Percentiles rank a stretch among this genome's conserved stretches.
phyloP scores from a whole-genome alignment of 148 eudicot species.

The Bassia scoparia region DNA sequence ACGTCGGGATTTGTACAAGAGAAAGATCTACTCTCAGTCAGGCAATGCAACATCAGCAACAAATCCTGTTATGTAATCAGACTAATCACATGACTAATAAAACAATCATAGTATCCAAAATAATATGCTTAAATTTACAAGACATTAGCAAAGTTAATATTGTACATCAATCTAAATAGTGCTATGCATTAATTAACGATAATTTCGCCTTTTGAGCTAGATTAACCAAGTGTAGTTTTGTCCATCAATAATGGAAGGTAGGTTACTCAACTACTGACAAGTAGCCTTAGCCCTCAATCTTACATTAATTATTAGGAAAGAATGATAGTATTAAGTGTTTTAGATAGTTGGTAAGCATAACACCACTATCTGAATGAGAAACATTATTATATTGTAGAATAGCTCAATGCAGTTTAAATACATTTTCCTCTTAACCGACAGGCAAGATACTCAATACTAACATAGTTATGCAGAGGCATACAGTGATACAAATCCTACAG shows the following conservation, averaged over 20 bases:
- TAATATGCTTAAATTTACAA: conserved; percentile 10
- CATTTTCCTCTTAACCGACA: conserved; percentile 23
- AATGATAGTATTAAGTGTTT: conserved; percentile 19
- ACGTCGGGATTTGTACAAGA: conserved; percentile 19
- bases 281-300: conserved; percentile 11
- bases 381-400: conserved; percentile 8
- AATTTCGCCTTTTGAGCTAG: conserved; percentile 27
- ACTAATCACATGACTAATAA: conserved; percentile 14
- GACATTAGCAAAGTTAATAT: conserved; percentile 19
- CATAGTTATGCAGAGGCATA: too few species aligned
- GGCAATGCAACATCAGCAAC: conserved; percentile 24
- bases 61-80: not conserved
- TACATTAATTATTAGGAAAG: not conserved
- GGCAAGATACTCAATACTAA: too few species aligned
- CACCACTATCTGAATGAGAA: not conserved
- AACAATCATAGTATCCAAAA: conserved; percentile 18
- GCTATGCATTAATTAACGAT: conserved; percentile 19
- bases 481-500: too few species aligned
- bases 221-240: conserved; percentile 12
- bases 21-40: conserved; percentile 11
- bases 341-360: conserved; percentile 12
- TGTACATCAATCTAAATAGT: conserved; percentile 16
- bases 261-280: conserved; percentile 18
- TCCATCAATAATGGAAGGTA: conserved; percentile 21
- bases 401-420: conserved; percentile 10